These are phyloP conservation scores for Phytophthora sp. DNA, from an alignment of 352 stramenopile species.

Conservation along the genomic window DNA sequence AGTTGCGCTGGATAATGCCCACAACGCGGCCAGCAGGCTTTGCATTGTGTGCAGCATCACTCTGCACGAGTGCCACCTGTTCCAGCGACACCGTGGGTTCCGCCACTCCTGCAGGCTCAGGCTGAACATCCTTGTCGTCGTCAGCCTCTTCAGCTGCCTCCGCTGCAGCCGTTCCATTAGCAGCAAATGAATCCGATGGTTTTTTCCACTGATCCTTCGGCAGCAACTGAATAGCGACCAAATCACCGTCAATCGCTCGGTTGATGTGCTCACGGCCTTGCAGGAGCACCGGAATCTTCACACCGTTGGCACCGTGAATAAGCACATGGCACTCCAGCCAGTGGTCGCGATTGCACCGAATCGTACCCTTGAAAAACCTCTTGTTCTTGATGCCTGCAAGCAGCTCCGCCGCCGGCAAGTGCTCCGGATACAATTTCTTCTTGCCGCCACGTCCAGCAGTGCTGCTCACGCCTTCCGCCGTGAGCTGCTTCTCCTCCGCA, in stretches of 20 bases:
- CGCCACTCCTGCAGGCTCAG: slow-evolving; percentile 46
- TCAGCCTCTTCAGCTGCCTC: slow-evolving; percentile 54
- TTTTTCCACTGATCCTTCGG: slow-evolving; percentile 84
- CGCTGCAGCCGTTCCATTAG: slow-evolving; percentile 44
- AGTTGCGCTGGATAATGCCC: slow-evolving; percentile 94
- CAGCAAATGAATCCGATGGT: slow-evolving; percentile 70
- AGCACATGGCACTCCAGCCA: slow-evolving; percentile 83
- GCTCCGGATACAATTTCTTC: slow-evolving; percentile 78
- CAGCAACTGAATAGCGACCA: slow-evolving; percentile 96
- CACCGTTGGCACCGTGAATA: slow-evolving; percentile 69
- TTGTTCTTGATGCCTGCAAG: slow-evolving; percentile 88
- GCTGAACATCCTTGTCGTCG: slow-evolving; percentile 39
- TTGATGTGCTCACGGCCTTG: slow-evolving; percentile 93
- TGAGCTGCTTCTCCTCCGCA: slow-evolving; percentile 30
- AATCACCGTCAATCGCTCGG: slow-evolving; percentile 97
- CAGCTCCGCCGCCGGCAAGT: slow-evolving; percentile 80
- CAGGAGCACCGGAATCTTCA: slow-evolving; percentile 74
- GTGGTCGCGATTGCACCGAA: slow-evolving; percentile 89
- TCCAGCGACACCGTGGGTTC: slow-evolving; percentile 73
- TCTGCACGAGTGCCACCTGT: slow-evolving; percentile 65
- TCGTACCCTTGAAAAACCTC: slow-evolving; percentile 88
- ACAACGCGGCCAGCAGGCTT: slow-evolving; percentile 88
- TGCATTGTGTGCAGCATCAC: slow-evolving; percentile 47
- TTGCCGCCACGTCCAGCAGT: slow-evolving; percentile 38
- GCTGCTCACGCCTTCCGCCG: slow-evolving; percentile 48